Conservation (phyloP, 768 basidiomycete genomes). For the Mycena maculata region DNA sequence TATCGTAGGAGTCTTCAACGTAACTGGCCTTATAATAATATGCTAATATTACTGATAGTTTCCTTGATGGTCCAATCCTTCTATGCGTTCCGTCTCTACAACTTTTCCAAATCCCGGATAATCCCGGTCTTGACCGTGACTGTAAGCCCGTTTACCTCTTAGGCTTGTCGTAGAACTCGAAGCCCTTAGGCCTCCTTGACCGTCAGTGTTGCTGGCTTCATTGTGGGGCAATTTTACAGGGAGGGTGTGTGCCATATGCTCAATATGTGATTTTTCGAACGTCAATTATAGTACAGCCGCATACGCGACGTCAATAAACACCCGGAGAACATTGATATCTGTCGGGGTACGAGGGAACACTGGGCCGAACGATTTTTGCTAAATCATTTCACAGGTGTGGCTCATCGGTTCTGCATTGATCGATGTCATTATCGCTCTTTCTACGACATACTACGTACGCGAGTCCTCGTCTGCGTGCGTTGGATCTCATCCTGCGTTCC, state of each 20-base stretch:
- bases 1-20: not conserved
- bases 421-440: slow-evolving; percentile 42
- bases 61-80: slow-evolving; percentile 9
- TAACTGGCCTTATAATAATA: not conserved
- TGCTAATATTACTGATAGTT: not conserved
- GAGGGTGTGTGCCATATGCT: not conserved
- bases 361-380: not conserved
- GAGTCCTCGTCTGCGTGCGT: not conserved
- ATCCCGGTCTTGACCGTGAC: not conserved
- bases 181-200: not conserved
- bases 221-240: not conserved
- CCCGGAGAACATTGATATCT: not conserved
- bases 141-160: not conserved
- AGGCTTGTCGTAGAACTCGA: not conserved
- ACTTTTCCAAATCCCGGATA: not conserved
- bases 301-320: not conserved
- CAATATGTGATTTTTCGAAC: not conserved
- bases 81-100: slow-evolving; percentile 2
- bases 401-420: slow-evolving; percentile 37
- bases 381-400: slow-evolving; percentile 26
- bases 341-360: not conserved
- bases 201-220: not conserved
- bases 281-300: not conserved
- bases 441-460: slow-evolving; percentile 35
- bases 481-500: not conserved